Base-by-base conservation (phyloP, 1,139 yeast species). In the Debaryomyces subglobosus region DNA sequence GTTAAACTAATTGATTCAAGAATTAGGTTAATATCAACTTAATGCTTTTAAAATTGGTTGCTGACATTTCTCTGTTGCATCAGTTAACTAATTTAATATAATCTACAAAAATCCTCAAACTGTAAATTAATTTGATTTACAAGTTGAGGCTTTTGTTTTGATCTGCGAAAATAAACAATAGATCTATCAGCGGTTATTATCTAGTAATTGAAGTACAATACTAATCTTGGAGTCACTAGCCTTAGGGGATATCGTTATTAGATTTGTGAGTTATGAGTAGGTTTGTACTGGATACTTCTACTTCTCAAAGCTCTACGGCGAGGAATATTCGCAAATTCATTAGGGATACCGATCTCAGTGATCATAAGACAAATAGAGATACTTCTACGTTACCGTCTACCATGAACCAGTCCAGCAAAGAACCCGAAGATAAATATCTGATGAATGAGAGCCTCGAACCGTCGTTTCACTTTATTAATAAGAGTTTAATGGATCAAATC, bases 291-390 rank as follows among this genome's bases (percentile, higher is more conserved):
- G 65, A 63, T 43, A 49, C 60, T 15, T 54, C 64, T 4, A 58
- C 66, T 2, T 54, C 51, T 16, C 57, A 58, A 34, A 60, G 62
- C 51, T 53, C 65, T 30, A 61, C 68, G 9, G 58, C 64, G 3
- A 61, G 58, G 47, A 60, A 63, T 30, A 60, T 67, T 41, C 56
- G 56, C 42, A 57, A 57, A 42, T 67, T 52, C 48, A 64, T 66
- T 12, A 54, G 54, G 45, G 67, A 66, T 35, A 65, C 71, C 1
- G 65, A 60, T 30, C 53, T 67, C 37, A 57, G 63, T 39, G 70
- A 63, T 42, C 53, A 51, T 29, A 53, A 52, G 43, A 5, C 33
- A 20, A 47, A 32, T 35, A 44, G 41, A n/a, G 43, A 35, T 20
- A 35, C 44, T 8, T 46, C 49, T 21, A 45, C 52, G 2, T 33